Percentiles rank a stretch among this genome's conserved stretches.
Evolutionary conservation across 2,329 filamentous ascomycete species (phyloP).

Genomic region (Coniochaeta sp.): DNA sequence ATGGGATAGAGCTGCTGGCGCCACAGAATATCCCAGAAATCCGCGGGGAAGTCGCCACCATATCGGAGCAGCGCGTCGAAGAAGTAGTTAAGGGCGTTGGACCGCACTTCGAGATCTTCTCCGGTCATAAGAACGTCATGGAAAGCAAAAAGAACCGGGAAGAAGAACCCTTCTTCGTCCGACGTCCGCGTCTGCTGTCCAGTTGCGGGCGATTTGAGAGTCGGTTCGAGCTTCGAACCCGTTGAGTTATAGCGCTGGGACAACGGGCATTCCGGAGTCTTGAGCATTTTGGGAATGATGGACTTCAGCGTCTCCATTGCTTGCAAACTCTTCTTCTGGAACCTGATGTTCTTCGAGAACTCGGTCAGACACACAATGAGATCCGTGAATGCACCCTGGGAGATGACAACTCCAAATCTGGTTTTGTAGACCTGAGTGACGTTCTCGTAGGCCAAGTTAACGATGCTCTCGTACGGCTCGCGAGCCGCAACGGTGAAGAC

Average conservation of each 20-base stretch:
- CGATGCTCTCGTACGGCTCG: conserved; percentile 90
- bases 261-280: conserved; percentile 89
- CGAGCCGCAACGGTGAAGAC: conserved; percentile 94
- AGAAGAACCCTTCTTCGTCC: conserved; percentile 97
- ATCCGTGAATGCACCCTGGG: conserved; percentile 93
- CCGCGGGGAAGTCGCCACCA: conserved; percentile 81
- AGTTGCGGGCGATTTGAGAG: conserved; percentile 29
- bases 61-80: conserved; percentile 90
- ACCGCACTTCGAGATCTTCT: conserved; percentile 93
- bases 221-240: conserved; percentile 26
- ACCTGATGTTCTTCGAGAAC: conserved; percentile 97
- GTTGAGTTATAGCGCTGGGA: conserved; percentile 51
- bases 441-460: conserved; percentile 94
- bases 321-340: conserved; percentile 96
- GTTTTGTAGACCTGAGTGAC: conserved; percentile 94
- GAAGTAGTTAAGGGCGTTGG: conserved; percentile 85
- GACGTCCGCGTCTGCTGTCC: conserved; percentile 69
- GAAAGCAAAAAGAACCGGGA: conserved; percentile 95
- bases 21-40: conserved; percentile 99
- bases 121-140: conserved; percentile 99
- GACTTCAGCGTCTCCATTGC: conserved; percentile 93
- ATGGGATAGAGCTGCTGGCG: conserved; percentile 95
- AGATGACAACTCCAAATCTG: conserved; percentile 91
- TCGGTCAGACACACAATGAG: conserved; percentile 93
- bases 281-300: conserved; percentile 89